Evolutionary conservation across 2,329 filamentous ascomycete species (phyloP).

Genomic region (Macroventuria anomochaeta): DNA sequence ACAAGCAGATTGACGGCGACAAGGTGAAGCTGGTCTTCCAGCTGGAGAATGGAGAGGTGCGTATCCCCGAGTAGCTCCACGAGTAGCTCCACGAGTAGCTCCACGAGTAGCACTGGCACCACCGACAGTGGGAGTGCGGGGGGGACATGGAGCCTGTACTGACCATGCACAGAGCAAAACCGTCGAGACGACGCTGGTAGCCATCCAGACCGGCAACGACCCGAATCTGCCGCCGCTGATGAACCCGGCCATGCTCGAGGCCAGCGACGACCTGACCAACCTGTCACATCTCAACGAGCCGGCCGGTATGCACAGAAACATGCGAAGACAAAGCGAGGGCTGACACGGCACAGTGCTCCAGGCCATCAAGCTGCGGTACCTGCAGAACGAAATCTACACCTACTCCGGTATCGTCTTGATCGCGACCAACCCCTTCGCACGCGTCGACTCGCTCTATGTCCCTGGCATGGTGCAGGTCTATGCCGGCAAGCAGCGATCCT

Average conservation of each 20-base stretch:
- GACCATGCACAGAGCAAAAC: slow-evolving; percentile 69
- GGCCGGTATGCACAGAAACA: slow-evolving; percentile 69
- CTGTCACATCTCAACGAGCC: slow-evolving; percentile 98
- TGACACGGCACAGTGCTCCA: slow-evolving; percentile 74
- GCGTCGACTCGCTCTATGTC: slow-evolving; percentile 97
- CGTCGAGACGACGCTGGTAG: slow-evolving; percentile 77
- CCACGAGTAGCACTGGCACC: background rate
- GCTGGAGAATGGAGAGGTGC: slow-evolving; percentile 91
- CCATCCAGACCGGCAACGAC: slow-evolving; percentile 78
- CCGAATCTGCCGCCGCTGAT: slow-evolving; percentile 86
- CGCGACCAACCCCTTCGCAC: slow-evolving; percentile 96
- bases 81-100: background rate
- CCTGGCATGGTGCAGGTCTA: slow-evolving; percentile 99
- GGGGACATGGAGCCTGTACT: slow-evolving; percentile 16
- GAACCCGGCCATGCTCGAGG: slow-evolving; percentile 98
- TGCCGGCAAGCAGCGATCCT: slow-evolving; percentile 93
- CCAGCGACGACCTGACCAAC: slow-evolving; percentile 97
- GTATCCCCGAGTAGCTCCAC: slow-evolving; percentile 5
- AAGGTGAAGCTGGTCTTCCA: slow-evolving; percentile 88
- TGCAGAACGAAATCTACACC: slow-evolving; percentile 99
- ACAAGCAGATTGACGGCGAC: slow-evolving; percentile 81
- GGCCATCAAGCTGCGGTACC: slow-evolving; percentile 95
- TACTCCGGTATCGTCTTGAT: slow-evolving; percentile 99
- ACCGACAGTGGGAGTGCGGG: background rate
- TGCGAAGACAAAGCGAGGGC: slow-evolving; percentile 23